A percentile compares a stretch with the other conserved stretches of the same genome.
Evolutionary conservation across 495 filamentous ascomycete species (phyloP).

Genomic region (Lophium mytilinum): DNA sequence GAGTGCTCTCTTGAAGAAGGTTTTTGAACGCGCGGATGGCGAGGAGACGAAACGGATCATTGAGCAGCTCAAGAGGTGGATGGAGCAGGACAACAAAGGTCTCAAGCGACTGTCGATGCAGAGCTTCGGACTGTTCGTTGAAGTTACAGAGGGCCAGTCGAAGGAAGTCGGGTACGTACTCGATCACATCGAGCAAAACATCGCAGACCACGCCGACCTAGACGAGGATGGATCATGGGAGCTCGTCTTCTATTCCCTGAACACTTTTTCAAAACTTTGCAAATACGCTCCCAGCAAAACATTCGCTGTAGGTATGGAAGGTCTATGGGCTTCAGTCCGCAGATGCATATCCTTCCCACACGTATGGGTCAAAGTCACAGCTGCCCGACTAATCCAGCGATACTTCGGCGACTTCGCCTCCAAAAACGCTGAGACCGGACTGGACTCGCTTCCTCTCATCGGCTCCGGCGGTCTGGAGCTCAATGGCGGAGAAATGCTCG

Average conservation of each 20-base stretch:
- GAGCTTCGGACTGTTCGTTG: constrained; percentile 74
- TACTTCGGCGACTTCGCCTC: constrained; percentile 74
- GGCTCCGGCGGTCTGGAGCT: constrained; percentile 66
- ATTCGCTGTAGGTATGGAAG: constrained; percentile 46
- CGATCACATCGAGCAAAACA: constrained; percentile 25
- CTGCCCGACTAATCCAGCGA: constrained; percentile 62
- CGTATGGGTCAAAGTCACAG: constrained; percentile 65
- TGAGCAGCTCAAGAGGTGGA: constrained; percentile 63
- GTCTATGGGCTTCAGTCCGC: constrained; percentile 59
- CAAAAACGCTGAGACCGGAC: constrained; percentile 44
- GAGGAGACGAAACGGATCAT: constrained; percentile 63
- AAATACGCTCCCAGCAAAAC: constrained; percentile 54
- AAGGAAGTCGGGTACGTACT: constrained; percentile 47
- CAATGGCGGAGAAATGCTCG: constrained; percentile 52
- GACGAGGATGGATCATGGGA: constrained; percentile 59
- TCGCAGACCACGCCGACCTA: constrained; percentile 29
- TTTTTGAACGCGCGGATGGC: constrained; percentile 70
- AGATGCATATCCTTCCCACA: constrained; percentile 65
- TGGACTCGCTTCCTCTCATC: constrained; percentile 51
- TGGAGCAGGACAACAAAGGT: constrained; percentile 60
- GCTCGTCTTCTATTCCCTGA: constrained; percentile 66
- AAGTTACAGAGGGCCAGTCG: constrained; percentile 52
- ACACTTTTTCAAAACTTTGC: constrained; percentile 58
- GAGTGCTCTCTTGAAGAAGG: constrained; percentile 64
- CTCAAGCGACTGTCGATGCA: constrained; percentile 68